Conservation (phyloP, 2,329 filamentous ascomycete genomes). For the Fusarium decemcellulare region DNA sequence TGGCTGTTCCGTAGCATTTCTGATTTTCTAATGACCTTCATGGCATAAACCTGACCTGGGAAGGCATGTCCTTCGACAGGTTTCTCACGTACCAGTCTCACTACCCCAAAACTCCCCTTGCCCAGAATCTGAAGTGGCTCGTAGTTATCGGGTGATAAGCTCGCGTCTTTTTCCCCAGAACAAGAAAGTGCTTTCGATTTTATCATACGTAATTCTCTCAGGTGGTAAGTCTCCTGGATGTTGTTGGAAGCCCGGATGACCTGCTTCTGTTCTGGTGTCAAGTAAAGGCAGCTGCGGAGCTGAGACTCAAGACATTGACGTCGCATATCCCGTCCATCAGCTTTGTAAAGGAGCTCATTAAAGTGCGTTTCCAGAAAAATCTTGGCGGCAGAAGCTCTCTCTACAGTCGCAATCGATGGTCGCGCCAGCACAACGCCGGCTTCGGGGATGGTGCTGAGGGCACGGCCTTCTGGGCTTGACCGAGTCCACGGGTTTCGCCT, state of each 20-base stretch:
- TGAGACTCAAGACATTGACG: constrained; percentile 58
- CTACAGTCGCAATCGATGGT: constrained; percentile 72
- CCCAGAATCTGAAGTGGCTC: constrained; percentile 87
- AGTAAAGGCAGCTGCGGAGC: constrained; percentile 68
- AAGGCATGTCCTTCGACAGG: constrained; percentile 45
- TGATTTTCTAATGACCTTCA: constrained; percentile 97
- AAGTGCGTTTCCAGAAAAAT: constrained; percentile 90
- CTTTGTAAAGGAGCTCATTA: constrained; percentile 74
- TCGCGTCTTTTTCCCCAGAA: constrained; percentile 10
- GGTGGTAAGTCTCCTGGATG: constrained; percentile 78
- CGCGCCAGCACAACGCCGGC: constrained; percentile 40
- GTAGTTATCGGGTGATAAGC: constrained; percentile 64
- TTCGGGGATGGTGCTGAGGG: constrained; percentile 55
- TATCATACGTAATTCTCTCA: constrained; percentile 80
- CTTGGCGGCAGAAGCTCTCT: constrained; percentile 85
- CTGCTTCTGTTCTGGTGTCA: constrained; percentile 69
- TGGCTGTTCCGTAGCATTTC: constrained; percentile 93
- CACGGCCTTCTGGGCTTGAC: constrained; percentile 53
- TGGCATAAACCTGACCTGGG: constrained; percentile 80
- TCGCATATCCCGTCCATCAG: constrained; percentile 51
- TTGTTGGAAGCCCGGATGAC: constrained; percentile 71
- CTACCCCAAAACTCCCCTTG: constrained; percentile 95
- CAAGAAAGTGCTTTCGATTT: constrained; percentile 68
- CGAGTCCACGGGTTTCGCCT: constrained; percentile 53
- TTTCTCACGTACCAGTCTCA: constrained; percentile 84